Percentiles rank a stretch among this genome's conserved stretches.
Evolutionary conservation across 257 asterid genomes (phyloP).

Genomic region (Ocimum tenuiflorum): DNA sequence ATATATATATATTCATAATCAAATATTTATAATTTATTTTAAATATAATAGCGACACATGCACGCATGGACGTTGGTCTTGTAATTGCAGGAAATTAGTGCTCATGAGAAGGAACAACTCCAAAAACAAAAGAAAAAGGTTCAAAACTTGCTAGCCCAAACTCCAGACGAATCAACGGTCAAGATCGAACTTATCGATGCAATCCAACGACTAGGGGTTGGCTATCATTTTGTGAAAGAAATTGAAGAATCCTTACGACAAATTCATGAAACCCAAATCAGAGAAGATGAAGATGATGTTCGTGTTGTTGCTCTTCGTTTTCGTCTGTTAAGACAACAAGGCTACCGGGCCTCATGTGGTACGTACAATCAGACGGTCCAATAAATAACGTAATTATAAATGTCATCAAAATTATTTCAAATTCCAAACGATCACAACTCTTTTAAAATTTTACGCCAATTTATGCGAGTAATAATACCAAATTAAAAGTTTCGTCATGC

Average conservation of each 20-base stretch:
- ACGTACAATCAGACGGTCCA: no score
- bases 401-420: no score
- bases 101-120: not conserved
- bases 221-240: slow-evolving; percentile 19
- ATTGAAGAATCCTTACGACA: not conserved
- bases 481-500: no score
- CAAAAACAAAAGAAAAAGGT: slow-evolving; percentile 6
- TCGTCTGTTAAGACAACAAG: slow-evolving; percentile 32
- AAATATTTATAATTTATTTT: no score
- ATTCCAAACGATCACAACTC: no score
- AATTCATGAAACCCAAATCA: not conserved
- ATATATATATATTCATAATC: no score
- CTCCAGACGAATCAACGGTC: not conserved
- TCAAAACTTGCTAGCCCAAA: not conserved
- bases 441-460: no score
- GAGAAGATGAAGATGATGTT: not conserved
- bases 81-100: slow-evolving; percentile 8
- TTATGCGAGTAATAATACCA: no score
- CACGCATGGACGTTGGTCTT: no score
- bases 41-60: no score
- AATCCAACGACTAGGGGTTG: slow-evolving; percentile 30
- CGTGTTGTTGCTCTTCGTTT: slow-evolving; percentile 29
- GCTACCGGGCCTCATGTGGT: slow-evolving; percentile 25
- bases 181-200: slow-evolving; percentile 19
- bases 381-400: no score